Base-by-base conservation (phyloP, 2,329 filamentous ascomycete genomes). In the Aureobasidium sp. region DNA sequence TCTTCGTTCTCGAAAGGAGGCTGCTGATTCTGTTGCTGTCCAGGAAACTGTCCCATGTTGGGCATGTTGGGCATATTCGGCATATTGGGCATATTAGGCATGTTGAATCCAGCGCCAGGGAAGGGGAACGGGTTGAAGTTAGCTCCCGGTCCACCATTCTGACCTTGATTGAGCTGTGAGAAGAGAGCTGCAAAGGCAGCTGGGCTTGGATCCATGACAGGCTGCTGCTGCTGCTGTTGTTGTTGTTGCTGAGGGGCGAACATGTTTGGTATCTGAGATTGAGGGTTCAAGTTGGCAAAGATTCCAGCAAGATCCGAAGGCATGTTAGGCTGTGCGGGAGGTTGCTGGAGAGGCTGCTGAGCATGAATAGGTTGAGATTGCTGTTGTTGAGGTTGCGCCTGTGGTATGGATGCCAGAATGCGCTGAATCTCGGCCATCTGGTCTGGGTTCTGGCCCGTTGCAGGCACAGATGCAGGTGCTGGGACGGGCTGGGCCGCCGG, bases 1-100 rank as follows among this genome's bases (percentile, higher is more conserved):
- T 71, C 70, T 21, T 67, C 68, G 39, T 72, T 72, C 42, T 67
- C 53, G 50, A 70, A 68, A 36, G 70, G 68, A 11, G 67, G 66
- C 41, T 70, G 48, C 30, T 63, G 61, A 25, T 64, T 32, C 61
- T 67, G 66, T 30, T 49, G 25, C 49, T 61, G 54, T 53, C 62
- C 44, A 13, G 42, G 54, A 14, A 34, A 58, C 13, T 58, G 42
- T 10, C 42, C 42, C 42, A 39, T 42, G 34, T 42, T 62, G 16
- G 48, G 44, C 51, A 57, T 55, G n/a, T 21, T 21, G 47, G 49
- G 16, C 50, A 61, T 10, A 21, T 21, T 21, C 21, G 21, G 21
- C 21, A 21, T 21, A 21, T 21, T 21, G 21, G 21, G 21, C 21
- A 21, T 21, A 21, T 21, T 21, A 21, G 21, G 21, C 21, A 21